phyloP scores from a whole-genome alignment of 2,329 filamentous ascomycete species.

The Diaporthe sp. region DNA sequence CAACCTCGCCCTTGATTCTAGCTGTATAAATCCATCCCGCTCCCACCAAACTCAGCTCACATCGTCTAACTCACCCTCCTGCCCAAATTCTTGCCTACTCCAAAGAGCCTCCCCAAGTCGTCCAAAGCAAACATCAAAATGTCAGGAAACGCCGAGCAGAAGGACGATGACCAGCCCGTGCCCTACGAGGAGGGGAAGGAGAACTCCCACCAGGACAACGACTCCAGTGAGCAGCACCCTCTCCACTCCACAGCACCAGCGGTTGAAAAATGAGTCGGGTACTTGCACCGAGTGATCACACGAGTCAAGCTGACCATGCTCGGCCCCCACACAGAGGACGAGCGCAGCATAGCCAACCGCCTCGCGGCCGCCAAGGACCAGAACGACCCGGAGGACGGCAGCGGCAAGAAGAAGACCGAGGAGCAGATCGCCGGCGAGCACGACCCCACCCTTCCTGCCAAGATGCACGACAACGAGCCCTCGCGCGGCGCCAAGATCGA shows the following conservation, averaged over 20 bases:
- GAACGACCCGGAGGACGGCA: conserved; percentile 33
- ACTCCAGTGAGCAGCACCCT: conserved; percentile 71
- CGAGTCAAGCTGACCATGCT: background rate
- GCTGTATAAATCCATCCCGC: background rate
- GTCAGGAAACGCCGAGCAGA: conserved; percentile 58
- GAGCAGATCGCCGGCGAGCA: conserved; percentile 42
- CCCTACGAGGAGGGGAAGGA: conserved; percentile 79
- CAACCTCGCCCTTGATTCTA: background rate
- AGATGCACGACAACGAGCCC: conserved; percentile 77
- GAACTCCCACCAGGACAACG: conserved; percentile 74
- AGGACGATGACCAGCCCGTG: conserved; percentile 54
- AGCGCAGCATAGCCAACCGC: conserved; percentile 78
- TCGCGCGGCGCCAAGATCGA: conserved; percentile 80
- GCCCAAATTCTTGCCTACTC: background rate
- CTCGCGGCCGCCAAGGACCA: conserved; percentile 62
- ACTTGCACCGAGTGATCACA: too few relatives aligned
- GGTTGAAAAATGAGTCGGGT: background rate
- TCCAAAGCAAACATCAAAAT: conserved; percentile 37
- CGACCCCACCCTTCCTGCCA: conserved; percentile 52
- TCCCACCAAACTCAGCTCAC: background rate
- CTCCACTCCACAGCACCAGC: background rate
- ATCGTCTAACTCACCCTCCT: background rate
- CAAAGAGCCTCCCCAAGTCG: background rate
- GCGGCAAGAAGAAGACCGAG: conserved; percentile 42
- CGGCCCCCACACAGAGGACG: conserved; percentile 67